These are phyloP conservation scores for Citrullus colocynthis DNA, from an alignment of 306 rosid species.

Conservation along the genomic window DNA sequence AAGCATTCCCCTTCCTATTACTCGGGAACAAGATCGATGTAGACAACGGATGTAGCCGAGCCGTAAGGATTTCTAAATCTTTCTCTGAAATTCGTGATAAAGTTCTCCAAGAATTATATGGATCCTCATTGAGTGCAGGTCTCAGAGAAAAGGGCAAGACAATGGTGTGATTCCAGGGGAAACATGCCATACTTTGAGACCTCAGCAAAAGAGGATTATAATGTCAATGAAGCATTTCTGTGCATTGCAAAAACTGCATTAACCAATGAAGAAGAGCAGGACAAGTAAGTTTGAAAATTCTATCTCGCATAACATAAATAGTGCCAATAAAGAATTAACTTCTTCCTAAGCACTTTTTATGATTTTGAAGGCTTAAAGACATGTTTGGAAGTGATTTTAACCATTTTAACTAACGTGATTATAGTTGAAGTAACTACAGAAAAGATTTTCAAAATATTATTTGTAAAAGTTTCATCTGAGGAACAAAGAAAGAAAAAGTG, in stretches of 20 bases:
- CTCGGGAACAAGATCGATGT: slow-evolving; percentile 76
- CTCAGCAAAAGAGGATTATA: slow-evolving; percentile 67
- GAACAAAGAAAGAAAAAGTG: no score
- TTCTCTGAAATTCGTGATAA: not conserved
- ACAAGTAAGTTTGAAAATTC: slow-evolving; percentile 34
- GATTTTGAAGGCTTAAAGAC: no score
- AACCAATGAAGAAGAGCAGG: slow-evolving; percentile 49
- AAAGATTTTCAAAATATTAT: no score
- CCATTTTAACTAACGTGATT: no score
- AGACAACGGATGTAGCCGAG: slow-evolving; percentile 46
- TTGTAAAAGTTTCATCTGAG: no score
- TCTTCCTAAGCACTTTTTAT: not conserved
- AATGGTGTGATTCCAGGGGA: slow-evolving; percentile 72
- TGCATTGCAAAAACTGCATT: slow-evolving; percentile 53
- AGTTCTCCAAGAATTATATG: not conserved
- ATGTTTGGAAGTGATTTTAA: no score
- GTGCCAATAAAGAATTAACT: not conserved
- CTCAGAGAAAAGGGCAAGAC: slow-evolving; percentile 47
- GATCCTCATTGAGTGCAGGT: slow-evolving; percentile 32
- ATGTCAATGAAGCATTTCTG: slow-evolving; percentile 62
- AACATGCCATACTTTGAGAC: slow-evolving; percentile 82
- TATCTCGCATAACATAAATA: not conserved
- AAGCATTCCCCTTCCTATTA: slow-evolving; percentile 61
- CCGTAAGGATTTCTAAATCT: slow-evolving; percentile 24
- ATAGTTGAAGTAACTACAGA: no score